phyloP scores from a whole-genome alignment of 495 filamentous ascomycete species.

The Xylaria curta region DNA sequence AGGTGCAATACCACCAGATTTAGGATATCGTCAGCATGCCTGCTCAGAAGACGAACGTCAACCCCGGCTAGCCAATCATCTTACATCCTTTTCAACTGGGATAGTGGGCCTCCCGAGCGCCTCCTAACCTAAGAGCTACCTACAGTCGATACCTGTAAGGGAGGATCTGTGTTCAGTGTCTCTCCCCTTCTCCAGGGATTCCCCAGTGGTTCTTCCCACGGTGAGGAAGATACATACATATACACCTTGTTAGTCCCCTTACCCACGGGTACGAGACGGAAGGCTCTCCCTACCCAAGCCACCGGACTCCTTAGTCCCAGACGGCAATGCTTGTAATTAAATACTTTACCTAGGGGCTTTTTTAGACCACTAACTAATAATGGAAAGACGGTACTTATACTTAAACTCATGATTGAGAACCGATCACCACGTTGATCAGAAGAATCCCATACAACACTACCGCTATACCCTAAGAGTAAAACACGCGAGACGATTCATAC shows the following conservation, averaged over 20 bases:
- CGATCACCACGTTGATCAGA: background rate
- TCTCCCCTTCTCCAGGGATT: too few species aligned
- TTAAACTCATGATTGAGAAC: background rate
- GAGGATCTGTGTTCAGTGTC: background rate
- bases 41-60: background rate
- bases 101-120: background rate
- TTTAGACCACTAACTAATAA: background rate
- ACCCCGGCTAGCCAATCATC: conserved; percentile 28
- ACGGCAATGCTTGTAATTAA: too few species aligned
- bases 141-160: background rate
- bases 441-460: background rate
- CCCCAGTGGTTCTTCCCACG: too few species aligned
- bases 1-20: background rate
- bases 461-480: background rate
- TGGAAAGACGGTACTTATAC: background rate
- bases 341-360: too few species aligned
- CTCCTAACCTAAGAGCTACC: background rate
- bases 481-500: too few species aligned
- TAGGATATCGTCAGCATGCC: background rate
- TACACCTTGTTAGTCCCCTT: background rate
- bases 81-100: conserved; percentile 25
- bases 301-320: background rate
- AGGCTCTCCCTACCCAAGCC: background rate
- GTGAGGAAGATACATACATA: too few species aligned
- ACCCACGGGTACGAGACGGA: background rate